Base-by-base conservation (phyloP, 1,284 basidiomycete genomes). In the Butyriboletus appendiculatus region DNA sequence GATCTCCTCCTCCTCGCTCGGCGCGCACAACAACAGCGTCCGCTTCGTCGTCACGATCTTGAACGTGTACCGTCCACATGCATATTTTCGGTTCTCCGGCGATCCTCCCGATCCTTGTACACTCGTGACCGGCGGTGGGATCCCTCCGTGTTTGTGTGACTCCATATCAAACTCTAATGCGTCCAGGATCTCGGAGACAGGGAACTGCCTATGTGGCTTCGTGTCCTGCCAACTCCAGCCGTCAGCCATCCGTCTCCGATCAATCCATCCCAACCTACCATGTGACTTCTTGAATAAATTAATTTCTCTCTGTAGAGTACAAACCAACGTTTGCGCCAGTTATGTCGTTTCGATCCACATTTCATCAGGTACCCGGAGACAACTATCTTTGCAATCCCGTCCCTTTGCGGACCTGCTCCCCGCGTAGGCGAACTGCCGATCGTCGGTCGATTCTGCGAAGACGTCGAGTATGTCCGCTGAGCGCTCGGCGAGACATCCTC, bases 1-100 rank as follows among this genome's bases (percentile, higher is more conserved):
- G 73, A 99, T 97, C 75, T 99, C 97, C 64, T 99, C 96, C 64
- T 98, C 97, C 72, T 99, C 97, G 53, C 84, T 90, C 4, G 97
- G 96, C 11, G 96, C 97, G 65, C 95, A 98, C 20, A 98, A 79
- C 54, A 98, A 74, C 58, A 94, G 80, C 22, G 91, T 89, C 52
- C 94, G 84, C 72, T 96, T 96, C 55, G 94, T 95, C 32, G 95
- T 98, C 62, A 99, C 91, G 57, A 99, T 90, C 75, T 97, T 94
- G 84, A 99, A 98, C 48, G 90, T 92, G 68, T 82, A 77, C 9
- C 74, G 67, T 33, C 68, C 72, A 49, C 75, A 71, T 22, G 65
- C 66, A 16, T 76, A 74, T n/a, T 78, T 78, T 7, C 64, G 54
- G 0, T 55, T 70, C 34, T 78, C 79, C 33, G 65, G 58, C 1